Evolutionary conservation across 129 eudicot genomes (phyloP), one percentile per base, ranked within the genome.

Genomic region (Centella asiatica): DNA sequence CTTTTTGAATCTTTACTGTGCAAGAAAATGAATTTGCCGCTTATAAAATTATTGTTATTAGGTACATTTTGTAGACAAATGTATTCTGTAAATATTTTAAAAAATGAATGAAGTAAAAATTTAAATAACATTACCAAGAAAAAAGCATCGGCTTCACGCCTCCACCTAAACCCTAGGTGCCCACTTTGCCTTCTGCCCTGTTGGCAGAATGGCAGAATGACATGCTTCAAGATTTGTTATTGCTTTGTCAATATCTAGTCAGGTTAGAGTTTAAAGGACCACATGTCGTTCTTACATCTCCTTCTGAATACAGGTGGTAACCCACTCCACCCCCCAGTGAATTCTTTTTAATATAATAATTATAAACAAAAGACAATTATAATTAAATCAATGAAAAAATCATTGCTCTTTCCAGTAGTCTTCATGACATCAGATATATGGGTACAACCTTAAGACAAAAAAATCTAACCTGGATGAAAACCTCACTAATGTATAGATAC

Each of bases 401-500:
- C 12, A 25, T n/a, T 53, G 59, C 33, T 12, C 59, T 27, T 27
- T 1, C n/a, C 2, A 4, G 5, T 4, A 27, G 15, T 53, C 36
- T 53, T 12, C 19, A 53, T 27, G 25, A 32, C n/a, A 3, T 42
- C 62, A 55, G 20, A 31, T 56, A 32, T n/a, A n/a, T n/a, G n/a
- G 6, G 44, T 1, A 32, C 31, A 6, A 56, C n/a, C 40, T 29
- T 56, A 61, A 8, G 42, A 60, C 11, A 57, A 47, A 59, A 62
- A 60, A 51, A 49, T 60, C 84, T 49, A 75, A 82, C 90, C 90
- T 82, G 90, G 52, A 77, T 23, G 63, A 74, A 48, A 57, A 80
- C 81, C 68, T 83, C 95, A 45, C 95, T 77, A 73, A 67, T 37
- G 71, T 77, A 86, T 23, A 86, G 74, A 73, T 86, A 74, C 14